These are phyloP conservation scores for Lophiostoma macrostomum DNA, from an alignment of 495 filamentous ascomycete genomes.

Conservation along the genomic window DNA sequence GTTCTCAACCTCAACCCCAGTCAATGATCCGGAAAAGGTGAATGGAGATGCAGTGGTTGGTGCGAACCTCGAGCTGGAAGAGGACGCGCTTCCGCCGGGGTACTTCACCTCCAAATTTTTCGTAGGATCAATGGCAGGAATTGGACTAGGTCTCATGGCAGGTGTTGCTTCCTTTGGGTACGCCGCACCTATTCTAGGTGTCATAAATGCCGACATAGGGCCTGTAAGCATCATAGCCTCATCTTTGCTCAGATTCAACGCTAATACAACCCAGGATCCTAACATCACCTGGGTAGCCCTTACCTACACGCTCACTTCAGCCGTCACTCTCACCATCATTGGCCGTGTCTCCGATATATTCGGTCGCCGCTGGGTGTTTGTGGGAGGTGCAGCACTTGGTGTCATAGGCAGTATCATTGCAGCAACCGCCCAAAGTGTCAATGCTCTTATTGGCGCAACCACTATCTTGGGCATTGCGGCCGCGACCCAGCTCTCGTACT, in stretches of 20 bases:
- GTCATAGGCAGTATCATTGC: constrained; percentile 38
- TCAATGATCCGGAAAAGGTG: too few species aligned
- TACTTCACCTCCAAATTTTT: constrained; percentile 25
- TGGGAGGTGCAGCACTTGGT: constrained; percentile 29
- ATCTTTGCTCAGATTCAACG: background rate
- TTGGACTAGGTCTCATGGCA: constrained; percentile 15
- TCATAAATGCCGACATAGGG: constrained; percentile 31
- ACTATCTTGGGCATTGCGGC: constrained; percentile 36
- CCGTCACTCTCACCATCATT: constrained; percentile 36
- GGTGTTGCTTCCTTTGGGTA: constrained; percentile 25
- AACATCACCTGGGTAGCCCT: constrained; percentile 39
- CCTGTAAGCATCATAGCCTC: constrained; percentile 1
- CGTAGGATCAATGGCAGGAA: constrained; percentile 24
- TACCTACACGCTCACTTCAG: constrained; percentile 29
- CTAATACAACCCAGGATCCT: background rate
- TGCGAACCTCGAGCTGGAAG: constrained; percentile 2
- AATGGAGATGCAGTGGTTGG: background rate
- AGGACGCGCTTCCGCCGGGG: constrained; percentile 16
- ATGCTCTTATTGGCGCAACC: constrained; percentile 31
- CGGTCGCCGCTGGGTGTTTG: constrained; percentile 36
- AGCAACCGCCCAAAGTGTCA: constrained; percentile 32
- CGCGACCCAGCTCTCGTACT: constrained; percentile 29
- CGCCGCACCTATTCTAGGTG: constrained; percentile 24
- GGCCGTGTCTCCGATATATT: constrained; percentile 40
- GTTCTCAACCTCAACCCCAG: too few species aligned